Conservation (phyloP, 768 basidiomycete species). For the Kwoniella dendrophila region DNA sequence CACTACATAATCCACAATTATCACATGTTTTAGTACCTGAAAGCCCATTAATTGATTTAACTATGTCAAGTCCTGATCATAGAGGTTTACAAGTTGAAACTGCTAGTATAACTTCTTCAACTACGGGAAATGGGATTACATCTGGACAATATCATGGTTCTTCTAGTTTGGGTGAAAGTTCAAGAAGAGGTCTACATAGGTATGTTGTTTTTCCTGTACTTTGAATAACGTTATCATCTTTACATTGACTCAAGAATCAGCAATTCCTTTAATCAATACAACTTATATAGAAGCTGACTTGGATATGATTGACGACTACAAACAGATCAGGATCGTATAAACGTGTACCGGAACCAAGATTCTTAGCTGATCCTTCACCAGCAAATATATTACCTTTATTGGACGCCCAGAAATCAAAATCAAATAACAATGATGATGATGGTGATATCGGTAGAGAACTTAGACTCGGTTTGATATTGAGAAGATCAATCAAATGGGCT, state of each 20-base stretch:
- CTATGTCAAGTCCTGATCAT: constrained; percentile 17
- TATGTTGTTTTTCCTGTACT: no score
- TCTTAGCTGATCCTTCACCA: constrained; percentile 21
- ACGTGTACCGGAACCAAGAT: constrained; percentile 19
- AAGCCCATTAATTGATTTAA: constrained; percentile 16
- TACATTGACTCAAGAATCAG: no score
- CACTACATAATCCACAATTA: constrained; percentile 7
- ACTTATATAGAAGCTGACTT: neutral
- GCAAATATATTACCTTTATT: constrained; percentile 12
- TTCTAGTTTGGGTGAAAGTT: no score
- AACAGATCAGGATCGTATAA: constrained; percentile 19
- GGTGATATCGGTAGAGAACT: constrained; percentile 18
- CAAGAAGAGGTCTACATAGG: no score
- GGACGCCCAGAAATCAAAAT: constrained; percentile 9
- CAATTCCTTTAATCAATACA: no score
- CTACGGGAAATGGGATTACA: neutral
- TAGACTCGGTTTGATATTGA: constrained; percentile 32
- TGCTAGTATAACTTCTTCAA: constrained; percentile 8
- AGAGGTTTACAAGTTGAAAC: constrained; percentile 11
- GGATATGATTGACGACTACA: neutral
- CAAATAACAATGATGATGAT: constrained; percentile 10
- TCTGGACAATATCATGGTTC: no score
- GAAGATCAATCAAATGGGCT: constrained; percentile 41
- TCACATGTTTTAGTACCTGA: constrained; percentile 18
- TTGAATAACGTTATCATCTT: no score